phyloP scores from a whole-genome alignment of 768 basidiomycete species.

The Termitomyces sp. region DNA sequence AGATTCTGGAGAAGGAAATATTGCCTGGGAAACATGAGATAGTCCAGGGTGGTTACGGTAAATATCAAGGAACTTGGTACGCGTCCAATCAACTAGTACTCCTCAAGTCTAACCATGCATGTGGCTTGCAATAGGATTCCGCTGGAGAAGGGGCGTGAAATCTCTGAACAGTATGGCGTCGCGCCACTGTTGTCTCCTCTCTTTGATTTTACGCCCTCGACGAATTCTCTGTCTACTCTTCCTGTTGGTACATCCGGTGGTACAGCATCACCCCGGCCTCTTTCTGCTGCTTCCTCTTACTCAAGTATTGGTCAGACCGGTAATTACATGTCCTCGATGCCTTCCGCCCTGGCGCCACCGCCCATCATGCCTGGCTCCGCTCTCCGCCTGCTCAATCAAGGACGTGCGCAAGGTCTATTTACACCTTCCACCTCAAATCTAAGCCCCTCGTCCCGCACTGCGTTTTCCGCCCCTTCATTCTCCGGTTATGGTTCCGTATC shows the following conservation, averaged over 20 bases:
- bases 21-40: constrained; percentile 94
- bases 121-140: constrained; percentile 68
- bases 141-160: constrained; percentile 87
- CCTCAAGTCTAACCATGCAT: not conserved
- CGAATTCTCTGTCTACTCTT: constrained; percentile 63
- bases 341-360: constrained; percentile 64
- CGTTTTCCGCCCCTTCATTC: constrained; percentile 49
- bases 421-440: constrained; percentile 74
- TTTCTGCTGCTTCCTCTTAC: constrained; percentile 66
- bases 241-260: constrained; percentile 46
- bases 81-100: constrained; percentile 16
- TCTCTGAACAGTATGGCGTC: constrained; percentile 90
- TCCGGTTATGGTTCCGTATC: constrained; percentile 43
- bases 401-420: constrained; percentile 80
- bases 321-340: constrained; percentile 37
- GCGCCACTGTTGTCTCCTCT: constrained; percentile 81
- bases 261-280: constrained; percentile 51
- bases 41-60: constrained; percentile 97
- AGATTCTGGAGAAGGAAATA: constrained; percentile 97
- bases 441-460: constrained; percentile 32
- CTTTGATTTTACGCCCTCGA: constrained; percentile 87
- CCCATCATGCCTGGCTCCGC: constrained; percentile 87
- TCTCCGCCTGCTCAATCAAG: constrained; percentile 77
- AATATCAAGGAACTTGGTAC: constrained; percentile 99
- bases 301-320: constrained; percentile 43